phyloP scores from a whole-genome alignment of 805 yeast genomes.

The Brettanomyces naardenensis region DNA sequence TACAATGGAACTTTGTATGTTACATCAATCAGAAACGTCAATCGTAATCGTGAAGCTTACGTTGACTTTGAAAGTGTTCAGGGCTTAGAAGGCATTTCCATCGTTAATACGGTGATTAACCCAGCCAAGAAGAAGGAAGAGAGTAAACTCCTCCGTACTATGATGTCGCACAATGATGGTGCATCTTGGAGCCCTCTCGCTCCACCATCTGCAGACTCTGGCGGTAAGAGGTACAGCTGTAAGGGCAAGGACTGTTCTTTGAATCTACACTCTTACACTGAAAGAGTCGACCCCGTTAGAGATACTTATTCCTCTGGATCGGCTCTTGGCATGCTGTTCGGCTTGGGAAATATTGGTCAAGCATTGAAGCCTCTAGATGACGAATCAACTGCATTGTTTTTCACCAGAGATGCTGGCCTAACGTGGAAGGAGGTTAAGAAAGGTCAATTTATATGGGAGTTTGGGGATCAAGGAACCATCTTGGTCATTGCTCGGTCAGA shows the following conservation, averaged over 20 bases:
- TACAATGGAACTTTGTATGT: conserved; percentile 87
- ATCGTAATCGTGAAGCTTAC: conserved; percentile 63
- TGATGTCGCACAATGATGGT: conserved; percentile 85
- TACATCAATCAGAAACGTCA: conserved; percentile 58
- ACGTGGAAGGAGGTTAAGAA: conserved; percentile 76
- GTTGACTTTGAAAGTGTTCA: conserved; percentile 85
- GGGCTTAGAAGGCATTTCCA: conserved; percentile 76
- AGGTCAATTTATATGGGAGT: conserved; percentile 87
- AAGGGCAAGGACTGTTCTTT: conserved; percentile 65
- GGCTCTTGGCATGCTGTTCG: conserved; percentile 83
- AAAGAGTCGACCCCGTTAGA: conserved; percentile 61
- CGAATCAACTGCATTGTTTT: conserved; percentile 49
- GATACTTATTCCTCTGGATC: conserved; percentile 85
- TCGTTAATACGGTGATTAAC: conserved; percentile 65
- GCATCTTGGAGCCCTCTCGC: conserved; percentile 69
- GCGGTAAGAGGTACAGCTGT: conserved; percentile 45
- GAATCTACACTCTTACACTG: conserved; percentile 86
- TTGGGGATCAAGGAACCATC: conserved; percentile 89
- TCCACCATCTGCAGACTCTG: conserved; percentile 63
- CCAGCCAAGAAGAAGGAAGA: conserved; percentile 9
- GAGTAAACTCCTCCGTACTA: conserved; percentile 55
- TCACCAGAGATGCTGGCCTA: conserved; percentile 86
- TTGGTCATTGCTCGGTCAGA: conserved; percentile 60
- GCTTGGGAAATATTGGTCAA: conserved; percentile 89
- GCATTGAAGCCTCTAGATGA: conserved; percentile 36